phyloP scores from a whole-genome alignment of 352 stramenopile genomes.

The Globisporangium mamillatum region DNA sequence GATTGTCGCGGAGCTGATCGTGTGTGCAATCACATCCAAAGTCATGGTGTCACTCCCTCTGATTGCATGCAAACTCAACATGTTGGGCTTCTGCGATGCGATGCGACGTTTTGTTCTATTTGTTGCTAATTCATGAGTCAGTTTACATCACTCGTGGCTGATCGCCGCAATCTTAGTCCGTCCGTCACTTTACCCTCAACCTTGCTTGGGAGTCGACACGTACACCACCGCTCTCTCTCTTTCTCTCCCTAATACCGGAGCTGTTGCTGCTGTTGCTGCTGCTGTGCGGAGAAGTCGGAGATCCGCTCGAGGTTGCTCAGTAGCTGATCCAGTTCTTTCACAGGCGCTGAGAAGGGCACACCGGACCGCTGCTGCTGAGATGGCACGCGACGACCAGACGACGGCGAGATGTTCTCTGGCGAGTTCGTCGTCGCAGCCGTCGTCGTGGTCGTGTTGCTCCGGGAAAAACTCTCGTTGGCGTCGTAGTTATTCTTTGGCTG shows the following conservation, averaged over 20 bases:
- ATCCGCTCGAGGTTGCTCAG: constrained; percentile 70
- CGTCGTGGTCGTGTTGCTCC: constrained; percentile 6
- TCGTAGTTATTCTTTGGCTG: constrained; percentile 4
- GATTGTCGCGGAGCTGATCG: not conserved
- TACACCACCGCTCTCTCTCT: not conserved
- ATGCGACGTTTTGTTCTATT: not conserved
- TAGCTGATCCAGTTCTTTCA: constrained; percentile 62
- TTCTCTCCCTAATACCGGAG: constrained; percentile 6
- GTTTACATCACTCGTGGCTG: not conserved
- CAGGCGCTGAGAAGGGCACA: constrained; percentile 19
- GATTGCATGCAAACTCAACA: not conserved
- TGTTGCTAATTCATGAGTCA: not conserved
- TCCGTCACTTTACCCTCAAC: not conserved
- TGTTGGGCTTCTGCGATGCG: not conserved
- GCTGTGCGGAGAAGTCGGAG: constrained; percentile 50
- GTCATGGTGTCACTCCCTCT: not conserved
- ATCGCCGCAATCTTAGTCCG: not conserved
- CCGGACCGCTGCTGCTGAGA: constrained; percentile 8
- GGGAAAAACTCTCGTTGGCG: constrained; percentile 5
- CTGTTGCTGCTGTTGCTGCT: constrained; percentile 11
- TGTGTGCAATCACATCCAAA: not conserved
- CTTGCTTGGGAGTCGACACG: no score
- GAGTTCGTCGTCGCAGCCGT: constrained; percentile 11
- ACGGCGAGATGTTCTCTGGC: not conserved
- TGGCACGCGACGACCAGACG: constrained; percentile 13